Conservation (phyloP, 139 green algal genomes). For the Zygnema cylindricum region DNA sequence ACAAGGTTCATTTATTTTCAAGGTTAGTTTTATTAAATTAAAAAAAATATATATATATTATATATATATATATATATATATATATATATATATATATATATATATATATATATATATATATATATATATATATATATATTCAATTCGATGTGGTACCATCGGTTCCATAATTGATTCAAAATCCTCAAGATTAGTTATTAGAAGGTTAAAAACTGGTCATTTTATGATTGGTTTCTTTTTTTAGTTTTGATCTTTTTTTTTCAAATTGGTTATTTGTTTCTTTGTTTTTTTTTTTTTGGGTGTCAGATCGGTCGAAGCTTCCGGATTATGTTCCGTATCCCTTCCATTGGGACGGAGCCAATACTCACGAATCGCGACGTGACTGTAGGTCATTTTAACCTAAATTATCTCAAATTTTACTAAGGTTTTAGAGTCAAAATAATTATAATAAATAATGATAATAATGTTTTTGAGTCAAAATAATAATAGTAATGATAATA, state of each 20-base stretch:
- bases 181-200: too few species aligned
- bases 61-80: too few species aligned
- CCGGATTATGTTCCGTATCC: constrained; percentile 26
- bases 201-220: too few species aligned
- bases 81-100: too few species aligned
- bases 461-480: too few species aligned
- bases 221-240: neutral
- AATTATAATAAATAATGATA: neutral
- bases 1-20: too few species aligned
- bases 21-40: too few species aligned
- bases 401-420: neutral
- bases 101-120: too few species aligned
- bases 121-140: too few species aligned
- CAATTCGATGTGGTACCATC: too few species aligned
- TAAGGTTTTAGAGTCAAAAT: neutral
- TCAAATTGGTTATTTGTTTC: neutral
- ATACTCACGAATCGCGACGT: constrained; percentile 18
- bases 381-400: neutral
- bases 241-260: neutral
- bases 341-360: constrained; percentile 50
- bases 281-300: neutral
- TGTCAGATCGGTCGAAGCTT: neutral
- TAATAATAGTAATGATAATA: neutral
- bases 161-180: too few species aligned
- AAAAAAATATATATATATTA: too few species aligned